Evolutionary conservation across 176 grass and related monocot species (phyloP).

Genomic region (Bolboschoenus planiculmis): DNA sequence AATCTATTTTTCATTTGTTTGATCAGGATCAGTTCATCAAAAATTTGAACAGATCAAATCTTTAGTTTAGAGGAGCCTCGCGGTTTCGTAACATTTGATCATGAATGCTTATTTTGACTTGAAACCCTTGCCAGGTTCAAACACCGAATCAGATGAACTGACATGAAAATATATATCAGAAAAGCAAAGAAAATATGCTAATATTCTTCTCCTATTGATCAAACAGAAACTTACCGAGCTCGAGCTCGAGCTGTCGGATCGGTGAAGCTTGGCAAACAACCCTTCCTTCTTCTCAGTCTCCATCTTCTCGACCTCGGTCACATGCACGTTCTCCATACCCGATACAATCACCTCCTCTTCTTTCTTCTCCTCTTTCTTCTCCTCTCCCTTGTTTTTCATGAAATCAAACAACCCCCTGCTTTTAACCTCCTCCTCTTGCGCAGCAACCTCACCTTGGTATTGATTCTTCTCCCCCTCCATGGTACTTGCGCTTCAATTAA

Average conservation of each 20-base stretch:
- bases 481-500: background rate
- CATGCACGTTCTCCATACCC: constrained; percentile 54
- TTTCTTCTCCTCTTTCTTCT: constrained; percentile 29
- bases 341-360: constrained; percentile 33
- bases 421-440: constrained; percentile 53
- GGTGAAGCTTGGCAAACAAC: constrained; percentile 58
- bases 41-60: too few relatives aligned
- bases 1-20: background rate
- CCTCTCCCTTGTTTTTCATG: constrained; percentile 53
- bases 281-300: constrained; percentile 35
- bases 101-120: background rate
- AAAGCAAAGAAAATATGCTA: background rate
- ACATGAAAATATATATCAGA: background rate
- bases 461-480: constrained; percentile 75
- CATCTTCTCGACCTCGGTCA: constrained; percentile 43
- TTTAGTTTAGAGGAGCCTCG: background rate
- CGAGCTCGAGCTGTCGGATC: constrained; percentile 66
- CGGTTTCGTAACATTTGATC: background rate
- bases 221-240: constrained; percentile 57
- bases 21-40: too few relatives aligned
- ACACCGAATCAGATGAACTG: background rate
- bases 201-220: background rate
- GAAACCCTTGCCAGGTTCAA: background rate
- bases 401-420: constrained; percentile 57
- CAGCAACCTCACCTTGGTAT: constrained; percentile 17